Evolutionary conservation across 768 basidiomycete species (phyloP), one percentile per base, ranked within the genome.

Genomic region (Naematelia encephala): DNA sequence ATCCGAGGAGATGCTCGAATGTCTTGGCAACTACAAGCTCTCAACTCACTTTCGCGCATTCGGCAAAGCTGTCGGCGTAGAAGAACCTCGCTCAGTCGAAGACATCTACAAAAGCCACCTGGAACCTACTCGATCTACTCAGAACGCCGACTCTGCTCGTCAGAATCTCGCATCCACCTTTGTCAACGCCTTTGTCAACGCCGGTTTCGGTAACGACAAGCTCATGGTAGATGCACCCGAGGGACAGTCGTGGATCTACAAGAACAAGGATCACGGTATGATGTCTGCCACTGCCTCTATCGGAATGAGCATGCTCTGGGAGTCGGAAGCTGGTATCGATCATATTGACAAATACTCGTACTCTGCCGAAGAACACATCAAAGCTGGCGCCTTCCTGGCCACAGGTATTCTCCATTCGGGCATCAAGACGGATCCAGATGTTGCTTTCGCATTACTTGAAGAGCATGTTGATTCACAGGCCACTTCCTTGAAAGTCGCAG

Each of bases 201-300:
- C 92, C 45, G 96, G 94, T 0, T 99, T 93, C 72, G 92, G 91
- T 22, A 99, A 99, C 75, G 96, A 99, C 77, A 97, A 96, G 76
- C 83, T 99, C 54, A 94, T 99, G 90, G 91, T 93, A 4, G 88
- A 87, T 72, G 94, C 92, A 1, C 89, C 91, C 59, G 93, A 96
- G 70, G 94, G 96, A 13, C 90, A 85, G 77, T 93, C 91, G 69
- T 99, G 92, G 92, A 91, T 99, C 58, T 99, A 98, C 82, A 98
- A 98, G 83, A 98, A 98, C 82, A 98, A 98, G 80, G 94, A 97
- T 54, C 91, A 96, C 63, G 96, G 93, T 87, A 98, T 97, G 91
- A 86, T 94, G 83, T 90, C 89, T 60, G 96, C 96, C 22, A 86
- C 93, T 25, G 96, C 96, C 3, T 93, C 90, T 56, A 82, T 99